Conservation (phyloP, 495 filamentous ascomycete genomes). For the Hypomontagnella monticulosa region DNA sequence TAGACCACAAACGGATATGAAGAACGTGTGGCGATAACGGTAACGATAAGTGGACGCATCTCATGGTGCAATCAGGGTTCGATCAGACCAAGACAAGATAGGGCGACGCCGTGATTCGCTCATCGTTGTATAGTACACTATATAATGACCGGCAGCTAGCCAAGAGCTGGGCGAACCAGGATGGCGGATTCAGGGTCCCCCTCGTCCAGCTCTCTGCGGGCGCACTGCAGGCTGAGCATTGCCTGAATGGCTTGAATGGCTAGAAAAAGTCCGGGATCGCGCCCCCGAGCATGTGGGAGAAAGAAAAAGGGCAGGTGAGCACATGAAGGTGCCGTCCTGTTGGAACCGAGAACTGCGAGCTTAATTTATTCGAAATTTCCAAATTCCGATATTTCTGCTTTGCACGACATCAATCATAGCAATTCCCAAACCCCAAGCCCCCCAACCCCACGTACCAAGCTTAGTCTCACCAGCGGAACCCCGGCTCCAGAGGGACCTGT, state of each 20-base stretch:
- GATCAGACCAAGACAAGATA: neutral
- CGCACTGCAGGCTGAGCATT: constrained; percentile 37
- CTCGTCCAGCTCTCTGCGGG: constrained; percentile 20
- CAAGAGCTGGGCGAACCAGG: constrained; percentile 38
- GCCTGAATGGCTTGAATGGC: constrained; percentile 32
- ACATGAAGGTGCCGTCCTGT: constrained; percentile 15
- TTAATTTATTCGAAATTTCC: constrained; percentile 5
- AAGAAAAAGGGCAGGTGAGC: constrained; percentile 30
- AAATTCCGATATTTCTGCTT: neutral
- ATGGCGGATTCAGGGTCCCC: constrained; percentile 39
- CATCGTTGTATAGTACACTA: neutral
- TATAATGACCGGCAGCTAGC: constrained; percentile 16
- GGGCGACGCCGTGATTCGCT: constrained; percentile 37
- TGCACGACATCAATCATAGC: constrained; percentile 9
- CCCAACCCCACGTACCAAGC: neutral
- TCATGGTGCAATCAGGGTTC: neutral
- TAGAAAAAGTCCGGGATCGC: constrained; percentile 20
- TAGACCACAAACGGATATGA: constrained; percentile 1
- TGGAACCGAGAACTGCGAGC: constrained; percentile 20
- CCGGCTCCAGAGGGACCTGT: constrained; percentile 10
- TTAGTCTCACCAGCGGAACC: constrained; percentile 10
- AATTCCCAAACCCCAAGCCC: neutral
- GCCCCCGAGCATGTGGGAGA: constrained; percentile 14
- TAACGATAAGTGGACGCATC: neutral
- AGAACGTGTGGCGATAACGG: constrained; percentile 2